Evolutionary conservation across 352 stramenopile genomes (phyloP).

Genomic region (Globisporangium perplexum): DNA sequence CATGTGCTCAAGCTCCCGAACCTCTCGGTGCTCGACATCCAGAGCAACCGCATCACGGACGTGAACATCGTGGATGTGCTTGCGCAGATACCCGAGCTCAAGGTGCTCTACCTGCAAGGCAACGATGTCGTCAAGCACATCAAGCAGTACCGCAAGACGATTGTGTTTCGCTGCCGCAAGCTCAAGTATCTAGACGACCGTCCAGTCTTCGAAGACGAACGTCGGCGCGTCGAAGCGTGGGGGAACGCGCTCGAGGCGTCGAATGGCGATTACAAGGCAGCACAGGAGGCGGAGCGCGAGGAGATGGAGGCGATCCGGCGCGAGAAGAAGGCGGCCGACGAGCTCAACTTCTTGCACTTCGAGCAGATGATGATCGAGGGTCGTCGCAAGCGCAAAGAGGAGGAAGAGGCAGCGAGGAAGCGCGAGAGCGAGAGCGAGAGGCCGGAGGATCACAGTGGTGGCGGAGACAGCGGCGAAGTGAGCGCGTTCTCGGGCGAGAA

Average conservation of each 20-base stretch:
- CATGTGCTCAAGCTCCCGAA: conserved; percentile 62
- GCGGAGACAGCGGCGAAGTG: conserved; percentile 23
- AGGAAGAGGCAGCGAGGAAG: conserved; percentile 25
- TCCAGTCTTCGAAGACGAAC: conserved; percentile 84
- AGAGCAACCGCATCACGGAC: conserved; percentile 77
- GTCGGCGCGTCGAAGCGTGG: conserved; percentile 78
- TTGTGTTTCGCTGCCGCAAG: conserved; percentile 67
- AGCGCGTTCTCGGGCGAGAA: conserved; percentile 70
- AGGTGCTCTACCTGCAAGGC: conserved; percentile 78
- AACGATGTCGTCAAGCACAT: conserved; percentile 87
- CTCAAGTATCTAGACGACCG: conserved; percentile 81
- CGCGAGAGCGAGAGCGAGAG: conserved; percentile 14
- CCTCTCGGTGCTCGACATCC: conserved; percentile 73
- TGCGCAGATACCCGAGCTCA: conserved; percentile 67
- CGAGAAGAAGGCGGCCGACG: conserved; percentile 84
- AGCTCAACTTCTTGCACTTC: conserved; percentile 84
- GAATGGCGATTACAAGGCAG: conserved; percentile 71
- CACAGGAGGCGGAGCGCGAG: conserved; percentile 74
- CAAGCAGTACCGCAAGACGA: conserved; percentile 81
- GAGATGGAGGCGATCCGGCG: conserved; percentile 82
- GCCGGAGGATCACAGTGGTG: conserved; percentile 11
- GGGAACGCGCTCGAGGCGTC: conserved; percentile 54
- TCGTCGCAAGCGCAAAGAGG: conserved; percentile 41
- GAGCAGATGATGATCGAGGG: conserved; percentile 85
- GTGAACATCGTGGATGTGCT: conserved; percentile 57